Evolutionary conservation across 2,329 filamentous ascomycete genomes (phyloP).

Genomic region (Cadophora sp.): DNA sequence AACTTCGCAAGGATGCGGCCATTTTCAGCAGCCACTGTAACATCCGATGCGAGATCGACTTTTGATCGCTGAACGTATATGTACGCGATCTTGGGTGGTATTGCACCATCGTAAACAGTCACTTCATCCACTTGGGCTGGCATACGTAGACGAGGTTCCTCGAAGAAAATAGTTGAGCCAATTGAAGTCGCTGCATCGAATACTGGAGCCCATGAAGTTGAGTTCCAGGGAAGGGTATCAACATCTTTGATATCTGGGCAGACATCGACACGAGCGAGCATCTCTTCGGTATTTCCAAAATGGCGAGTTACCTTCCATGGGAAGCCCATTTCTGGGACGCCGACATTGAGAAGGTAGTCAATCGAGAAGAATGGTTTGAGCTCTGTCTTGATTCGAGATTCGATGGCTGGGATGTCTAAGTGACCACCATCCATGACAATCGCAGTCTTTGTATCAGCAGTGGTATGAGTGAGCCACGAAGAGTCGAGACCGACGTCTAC

Average conservation of each 20-base stretch:
- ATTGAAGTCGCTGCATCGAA: conserved; percentile 52
- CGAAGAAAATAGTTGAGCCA: conserved; percentile 49
- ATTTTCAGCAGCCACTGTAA: conserved; percentile 39
- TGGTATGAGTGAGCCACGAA: conserved; percentile 10
- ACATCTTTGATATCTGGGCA: conserved; percentile 36
- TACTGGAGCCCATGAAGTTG: conserved; percentile 48
- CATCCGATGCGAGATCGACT: conserved; percentile 37
- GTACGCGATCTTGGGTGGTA: conserved; percentile 28
- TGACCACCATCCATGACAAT: not conserved
- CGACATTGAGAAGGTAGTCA: conserved; percentile 48
- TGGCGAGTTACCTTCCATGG: conserved; percentile 51
- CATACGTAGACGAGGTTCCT: conserved; percentile 48
- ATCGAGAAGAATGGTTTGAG: conserved; percentile 43
- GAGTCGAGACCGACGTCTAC: conserved; percentile 35
- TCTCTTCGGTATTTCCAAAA: conserved; percentile 47
- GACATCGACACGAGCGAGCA: conserved; percentile 50
- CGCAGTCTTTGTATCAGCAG: not conserved
- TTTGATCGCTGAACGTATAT: conserved; percentile 39
- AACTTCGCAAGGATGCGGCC: conserved; percentile 46
- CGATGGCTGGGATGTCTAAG: not conserved
- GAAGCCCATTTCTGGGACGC: conserved; percentile 50
- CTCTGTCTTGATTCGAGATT: not conserved
- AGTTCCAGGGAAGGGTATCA: conserved; percentile 39
- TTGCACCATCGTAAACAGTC: conserved; percentile 38
- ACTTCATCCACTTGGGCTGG: conserved; percentile 44